These are phyloP conservation scores for Phaeophleospora eucalypticola DNA, from an alignment of 2,329 filamentous ascomycete species.

Conservation along the genomic window DNA sequence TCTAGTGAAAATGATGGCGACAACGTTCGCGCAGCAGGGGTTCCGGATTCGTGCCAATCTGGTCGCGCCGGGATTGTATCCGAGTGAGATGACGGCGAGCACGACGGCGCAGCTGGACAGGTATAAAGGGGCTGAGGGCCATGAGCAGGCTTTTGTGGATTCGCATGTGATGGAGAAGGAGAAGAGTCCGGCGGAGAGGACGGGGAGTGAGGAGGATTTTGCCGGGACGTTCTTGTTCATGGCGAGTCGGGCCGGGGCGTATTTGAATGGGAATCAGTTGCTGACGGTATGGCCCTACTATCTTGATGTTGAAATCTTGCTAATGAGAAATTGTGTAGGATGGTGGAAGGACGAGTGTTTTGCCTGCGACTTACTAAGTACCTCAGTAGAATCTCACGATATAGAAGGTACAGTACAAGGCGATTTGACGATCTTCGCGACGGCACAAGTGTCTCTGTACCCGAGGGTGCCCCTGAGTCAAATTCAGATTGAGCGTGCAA, in stretches of 20 bases:
- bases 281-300: slow-evolving; percentile 41
- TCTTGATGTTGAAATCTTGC: background rate
- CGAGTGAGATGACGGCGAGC: slow-evolving; percentile 28
- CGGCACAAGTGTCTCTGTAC: too few relatives aligned
- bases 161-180: slow-evolving; percentile 48
- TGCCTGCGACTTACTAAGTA: slow-evolving; percentile 57
- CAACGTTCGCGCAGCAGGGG: slow-evolving; percentile 36
- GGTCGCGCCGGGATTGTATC: slow-evolving; percentile 41
- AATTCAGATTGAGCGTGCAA: too few relatives aligned
- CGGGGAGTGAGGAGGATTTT: slow-evolving; percentile 61
- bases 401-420: too few relatives aligned
- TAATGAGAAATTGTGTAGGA: slow-evolving; percentile 5
- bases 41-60: slow-evolving; percentile 48
- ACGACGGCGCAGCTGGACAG: slow-evolving; percentile 17
- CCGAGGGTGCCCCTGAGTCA: too few relatives aligned
- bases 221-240: slow-evolving; percentile 63
- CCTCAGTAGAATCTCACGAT: too few relatives aligned
- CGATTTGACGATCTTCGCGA: too few relatives aligned
- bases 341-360: slow-evolving; percentile 18
- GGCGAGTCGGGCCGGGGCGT: slow-evolving; percentile 60
- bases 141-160: slow-evolving; percentile 39
- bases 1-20: slow-evolving; percentile 48
- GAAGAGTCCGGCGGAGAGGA: slow-evolving; percentile 55
- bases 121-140: slow-evolving; percentile 19
- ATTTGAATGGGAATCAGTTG: slow-evolving; percentile 61